Evolutionary conservation across 1,284 basidiomycete species (phyloP), one percentile per base, ranked within the genome.

Genomic region (Microbotryum intermedium): DNA sequence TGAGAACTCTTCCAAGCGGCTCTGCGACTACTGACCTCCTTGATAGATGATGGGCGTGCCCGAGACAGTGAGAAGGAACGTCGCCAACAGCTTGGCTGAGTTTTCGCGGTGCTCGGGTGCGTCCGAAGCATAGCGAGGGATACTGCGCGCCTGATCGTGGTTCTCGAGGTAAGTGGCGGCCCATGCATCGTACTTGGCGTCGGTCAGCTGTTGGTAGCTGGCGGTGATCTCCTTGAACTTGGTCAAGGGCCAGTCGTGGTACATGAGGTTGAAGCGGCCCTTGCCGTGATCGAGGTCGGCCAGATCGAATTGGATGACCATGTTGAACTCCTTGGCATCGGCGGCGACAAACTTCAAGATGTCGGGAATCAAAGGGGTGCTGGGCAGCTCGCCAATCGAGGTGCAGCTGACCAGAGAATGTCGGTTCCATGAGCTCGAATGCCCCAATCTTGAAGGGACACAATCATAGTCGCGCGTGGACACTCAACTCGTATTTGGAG

Each of bases 21-120:
- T 39, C 11, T 39, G 34, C 4, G 13, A 39, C 34, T 39, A 47
- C 58, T 21, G 20, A 53, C 62, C 23, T 53, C 87, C 85, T 74
- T 88, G 84, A 72, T 83, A 87, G 16, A 89, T 76, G 71, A 82
- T 88, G 63, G 84, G 72, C 9, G 86, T 86, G 3, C 86, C 87
- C 2, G 79, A 76, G 53, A 83, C 80, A 0, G 82, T 80, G 43
- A 80, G 76, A 67, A 86, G 79, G 53, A 86, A 73, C 26, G 85
- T 75, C 0, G 83, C 81, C 23, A 88, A 73, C 72, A 87, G 74
- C 71, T 87, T 86, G 10, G 82, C 84, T 1, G 82, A 82, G 8
- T 76, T 69, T 1, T 74, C 72, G 6, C 84, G 79, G 77, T 80
- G 81, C 66, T 80, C 73, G 0, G 79, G 77, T 0, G 78, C 75